Evolutionary conservation across 1,284 basidiomycete genomes (phyloP).

Genomic region (Ceratobasidium sp.): DNA sequence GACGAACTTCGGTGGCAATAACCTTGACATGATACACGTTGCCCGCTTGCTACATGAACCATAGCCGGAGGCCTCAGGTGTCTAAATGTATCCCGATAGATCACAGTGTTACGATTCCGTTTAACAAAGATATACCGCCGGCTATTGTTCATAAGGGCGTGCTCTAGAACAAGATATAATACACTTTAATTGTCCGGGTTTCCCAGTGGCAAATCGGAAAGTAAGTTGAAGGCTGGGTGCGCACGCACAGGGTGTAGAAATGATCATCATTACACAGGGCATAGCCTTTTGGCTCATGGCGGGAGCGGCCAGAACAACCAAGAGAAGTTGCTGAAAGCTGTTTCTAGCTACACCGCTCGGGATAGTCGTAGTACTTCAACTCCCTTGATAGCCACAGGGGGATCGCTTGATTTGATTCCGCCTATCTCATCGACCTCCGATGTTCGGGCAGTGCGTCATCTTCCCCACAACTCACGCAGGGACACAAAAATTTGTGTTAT

Average conservation of each 20-base stretch:
- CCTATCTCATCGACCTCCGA: neutral
- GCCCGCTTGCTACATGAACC: neutral
- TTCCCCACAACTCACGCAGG: constrained; percentile 3
- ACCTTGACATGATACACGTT: constrained; percentile 28
- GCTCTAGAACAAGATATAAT: neutral
- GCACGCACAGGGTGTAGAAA: constrained; percentile 8
- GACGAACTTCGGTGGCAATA: neutral
- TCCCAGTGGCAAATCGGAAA: neutral
- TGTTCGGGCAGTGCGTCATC: constrained; percentile 18
- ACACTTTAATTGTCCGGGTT: neutral
- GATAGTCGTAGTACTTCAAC: neutral
- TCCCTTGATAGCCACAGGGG: constrained; percentile 30
- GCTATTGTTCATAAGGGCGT: neutral
- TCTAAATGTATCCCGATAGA: neutral
- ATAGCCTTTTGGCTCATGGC: neutral
- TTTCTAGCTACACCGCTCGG: neutral
- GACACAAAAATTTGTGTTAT: neutral
- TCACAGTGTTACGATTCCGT: neutral
- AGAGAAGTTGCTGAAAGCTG: neutral
- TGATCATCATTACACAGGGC: neutral
- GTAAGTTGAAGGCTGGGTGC: neutral
- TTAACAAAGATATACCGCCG: neutral
- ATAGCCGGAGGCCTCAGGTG: neutral
- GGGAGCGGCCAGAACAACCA: neutral
- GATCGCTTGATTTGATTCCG: constrained; percentile 18